Percentiles rank a stretch among this genome's conserved stretches.
Evolutionary conservation across 2,329 filamentous ascomycete genomes (phyloP).

Genomic region (Fusarium burgessii): DNA sequence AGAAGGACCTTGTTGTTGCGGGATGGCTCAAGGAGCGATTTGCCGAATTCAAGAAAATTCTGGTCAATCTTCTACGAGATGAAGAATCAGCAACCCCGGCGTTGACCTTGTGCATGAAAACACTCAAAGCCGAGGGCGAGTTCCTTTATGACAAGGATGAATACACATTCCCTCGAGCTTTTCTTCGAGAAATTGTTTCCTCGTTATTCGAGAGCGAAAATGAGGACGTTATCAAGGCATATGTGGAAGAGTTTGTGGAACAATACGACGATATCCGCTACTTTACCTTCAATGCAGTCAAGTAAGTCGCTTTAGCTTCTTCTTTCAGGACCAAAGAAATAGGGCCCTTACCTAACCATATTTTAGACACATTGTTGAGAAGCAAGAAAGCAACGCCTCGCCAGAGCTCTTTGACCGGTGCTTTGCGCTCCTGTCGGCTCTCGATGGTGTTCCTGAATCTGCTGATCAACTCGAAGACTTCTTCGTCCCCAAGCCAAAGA

Average conservation of each 20-base stretch:
- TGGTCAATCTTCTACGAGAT: conserved; percentile 72
- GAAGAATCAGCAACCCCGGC: conserved; percentile 76
- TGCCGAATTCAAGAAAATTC: conserved; percentile 73
- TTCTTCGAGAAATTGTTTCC: conserved; percentile 74
- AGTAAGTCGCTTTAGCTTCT: conserved; percentile 64
- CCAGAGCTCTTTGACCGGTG: conserved; percentile 64
- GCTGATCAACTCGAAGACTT: conserved; percentile 76
- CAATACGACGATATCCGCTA: conserved; percentile 87
- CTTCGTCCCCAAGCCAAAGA: conserved; percentile 73
- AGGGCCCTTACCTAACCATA: background rate
- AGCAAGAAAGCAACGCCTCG: conserved; percentile 31
- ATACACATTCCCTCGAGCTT: conserved; percentile 75
- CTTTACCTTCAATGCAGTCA: conserved; percentile 80
- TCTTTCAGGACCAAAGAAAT: no score
- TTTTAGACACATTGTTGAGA: conserved; percentile 46
- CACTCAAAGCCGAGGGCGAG: conserved; percentile 83
- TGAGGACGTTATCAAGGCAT: conserved; percentile 75
- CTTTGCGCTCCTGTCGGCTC: conserved; percentile 71
- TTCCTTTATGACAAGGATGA: conserved; percentile 70
- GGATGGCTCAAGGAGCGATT: conserved; percentile 83
- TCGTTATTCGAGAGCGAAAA: conserved; percentile 69
- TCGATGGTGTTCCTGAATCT: conserved; percentile 78
- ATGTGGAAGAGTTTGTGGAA: conserved; percentile 81
- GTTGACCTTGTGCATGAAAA: conserved; percentile 83
- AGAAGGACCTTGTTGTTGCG: conserved; percentile 80